Base-by-base conservation (phyloP, 805 yeast genomes). In the Komagataella kurtzmanii region DNA sequence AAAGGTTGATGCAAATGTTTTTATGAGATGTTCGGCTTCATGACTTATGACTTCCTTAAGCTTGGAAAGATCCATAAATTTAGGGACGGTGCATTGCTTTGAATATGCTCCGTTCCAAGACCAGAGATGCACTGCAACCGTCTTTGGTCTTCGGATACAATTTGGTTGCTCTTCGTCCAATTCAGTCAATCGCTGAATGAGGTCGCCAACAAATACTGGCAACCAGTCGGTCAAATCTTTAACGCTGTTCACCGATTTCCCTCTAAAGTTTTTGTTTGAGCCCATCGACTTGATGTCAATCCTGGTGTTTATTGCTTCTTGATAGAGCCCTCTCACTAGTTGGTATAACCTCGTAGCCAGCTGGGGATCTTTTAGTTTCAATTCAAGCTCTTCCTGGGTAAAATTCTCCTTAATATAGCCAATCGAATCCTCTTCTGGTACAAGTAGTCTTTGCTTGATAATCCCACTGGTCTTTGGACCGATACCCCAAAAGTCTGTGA, bases 381-480 rank as follows among this genome's bases (percentile, higher is more conserved):
- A 54, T 4, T 65, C 65, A 7, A 77, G 58, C 4, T 75, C 73
- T 1, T 61, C 52, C 2, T 66, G 56, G 0, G 76, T 60, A 61
- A 77, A 76, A 44, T 71, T 67, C 3, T 76, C 75, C 51, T 85
- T 68, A 1, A 88, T 72, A 52, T 64, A 72, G 2, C 73, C 66
- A 58, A 84, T 73, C 54, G 79, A 67, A 4, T 67, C 63, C 24
- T 65, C 72, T 2, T 67, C 66, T 0, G 84, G 86, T 2, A 79
- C 65, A 1, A 72, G 68, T n/a, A 89, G 63, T 17, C 68, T 63
- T n/a, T 65, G 62, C 17, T 73, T 55, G 1, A 88, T 70, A 10
- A 69, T 67, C 8, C 81, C 81, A 0, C 99, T 99, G 7, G 75
- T 66, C 57, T 87, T 88, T 2, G 98, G 99, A 6, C 99, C 98